These are phyloP conservation scores for Ampelocalamus luodianensis DNA, from an alignment of 176 grass and related monocot species.

Conservation along the genomic window DNA sequence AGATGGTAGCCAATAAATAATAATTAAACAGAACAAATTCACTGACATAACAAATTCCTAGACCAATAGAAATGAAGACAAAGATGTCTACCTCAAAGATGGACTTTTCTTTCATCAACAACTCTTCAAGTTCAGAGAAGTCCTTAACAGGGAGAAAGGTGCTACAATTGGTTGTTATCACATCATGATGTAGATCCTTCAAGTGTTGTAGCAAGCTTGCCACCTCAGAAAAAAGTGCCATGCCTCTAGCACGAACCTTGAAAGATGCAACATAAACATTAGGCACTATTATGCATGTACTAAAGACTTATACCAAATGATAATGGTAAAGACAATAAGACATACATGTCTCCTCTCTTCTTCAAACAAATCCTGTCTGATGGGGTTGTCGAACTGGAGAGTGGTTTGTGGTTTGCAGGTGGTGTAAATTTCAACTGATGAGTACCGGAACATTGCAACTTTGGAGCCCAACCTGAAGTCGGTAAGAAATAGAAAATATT, in stretches of 20 bases:
- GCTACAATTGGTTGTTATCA: conserved; percentile 34
- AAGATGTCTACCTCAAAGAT: conserved; percentile 69
- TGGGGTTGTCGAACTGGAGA: conserved; percentile 77
- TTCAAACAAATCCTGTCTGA: conserved; percentile 72
- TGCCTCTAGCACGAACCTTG: conserved; percentile 75
- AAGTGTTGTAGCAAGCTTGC: conserved; percentile 60
- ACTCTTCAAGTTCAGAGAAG: conserved; percentile 67
- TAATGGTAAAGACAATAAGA: conserved; percentile 26
- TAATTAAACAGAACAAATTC: conserved; percentile 47
- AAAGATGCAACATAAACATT: conserved; percentile 51
- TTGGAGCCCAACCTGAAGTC: conserved; percentile 85
- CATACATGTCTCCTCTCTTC: conserved; percentile 70
- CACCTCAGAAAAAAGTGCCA: conserved; percentile 66
- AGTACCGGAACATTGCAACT: conserved; percentile 95
- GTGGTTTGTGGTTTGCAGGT: conserved; percentile 86
- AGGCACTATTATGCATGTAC: conserved; percentile 11
- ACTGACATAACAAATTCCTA: not conserved
- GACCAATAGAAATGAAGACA: conserved; percentile 29
- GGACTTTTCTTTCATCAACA: conserved; percentile 70
- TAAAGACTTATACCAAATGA: conserved; percentile 30
- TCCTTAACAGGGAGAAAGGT: conserved; percentile 56
- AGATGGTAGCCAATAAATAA: conserved; percentile 29
- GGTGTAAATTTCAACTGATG: conserved; percentile 81
- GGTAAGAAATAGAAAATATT: conserved; percentile 9
- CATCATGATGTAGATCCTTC: conserved; percentile 60